Evolutionary conservation across 176 grass and related monocot species (phyloP).

Genomic region (Ensete ventricosum): DNA sequence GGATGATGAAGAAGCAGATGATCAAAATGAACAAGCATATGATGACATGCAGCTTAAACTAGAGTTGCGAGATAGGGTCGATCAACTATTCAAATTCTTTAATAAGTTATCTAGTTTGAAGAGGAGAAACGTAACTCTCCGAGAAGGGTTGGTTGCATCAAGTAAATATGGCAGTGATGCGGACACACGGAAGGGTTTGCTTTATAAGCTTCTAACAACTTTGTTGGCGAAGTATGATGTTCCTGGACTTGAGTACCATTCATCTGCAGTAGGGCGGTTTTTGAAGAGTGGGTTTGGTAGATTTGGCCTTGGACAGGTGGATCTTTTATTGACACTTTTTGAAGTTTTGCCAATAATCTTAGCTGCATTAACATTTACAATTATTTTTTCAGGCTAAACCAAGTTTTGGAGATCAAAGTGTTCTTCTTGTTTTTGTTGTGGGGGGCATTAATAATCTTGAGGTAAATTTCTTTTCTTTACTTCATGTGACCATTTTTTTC

Average conservation of each 20-base stretch:
- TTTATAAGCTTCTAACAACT: slow-evolving; percentile 83
- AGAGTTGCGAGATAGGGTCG: slow-evolving; percentile 77
- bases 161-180: slow-evolving; percentile 61
- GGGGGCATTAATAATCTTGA: slow-evolving; percentile 86
- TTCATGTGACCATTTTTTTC: slow-evolving; percentile 13
- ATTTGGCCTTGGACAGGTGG: slow-evolving; percentile 89
- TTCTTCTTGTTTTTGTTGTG: slow-evolving; percentile 84
- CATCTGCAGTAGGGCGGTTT: slow-evolving; percentile 74
- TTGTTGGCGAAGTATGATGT: slow-evolving; percentile 54
- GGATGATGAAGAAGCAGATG: slow-evolving; percentile 69
- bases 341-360: not conserved
- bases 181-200: slow-evolving; percentile 66
- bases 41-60: slow-evolving; percentile 81
- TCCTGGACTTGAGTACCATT: slow-evolving; percentile 81
- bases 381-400: slow-evolving; percentile 65
- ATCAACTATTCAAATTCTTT: slow-evolving; percentile 86
- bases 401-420: slow-evolving; percentile 77
- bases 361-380: not conserved
- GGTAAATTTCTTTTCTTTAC: slow-evolving; percentile 35
- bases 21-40: slow-evolving; percentile 56
- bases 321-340: slow-evolving; percentile 7
- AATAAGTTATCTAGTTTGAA: slow-evolving; percentile 77
- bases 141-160: slow-evolving; percentile 54
- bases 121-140: slow-evolving; percentile 55
- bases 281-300: slow-evolving; percentile 93